Evolutionary conservation across 1,139 yeast species (phyloP).

Genomic region (Schwanniomyces etchellsii): DNA sequence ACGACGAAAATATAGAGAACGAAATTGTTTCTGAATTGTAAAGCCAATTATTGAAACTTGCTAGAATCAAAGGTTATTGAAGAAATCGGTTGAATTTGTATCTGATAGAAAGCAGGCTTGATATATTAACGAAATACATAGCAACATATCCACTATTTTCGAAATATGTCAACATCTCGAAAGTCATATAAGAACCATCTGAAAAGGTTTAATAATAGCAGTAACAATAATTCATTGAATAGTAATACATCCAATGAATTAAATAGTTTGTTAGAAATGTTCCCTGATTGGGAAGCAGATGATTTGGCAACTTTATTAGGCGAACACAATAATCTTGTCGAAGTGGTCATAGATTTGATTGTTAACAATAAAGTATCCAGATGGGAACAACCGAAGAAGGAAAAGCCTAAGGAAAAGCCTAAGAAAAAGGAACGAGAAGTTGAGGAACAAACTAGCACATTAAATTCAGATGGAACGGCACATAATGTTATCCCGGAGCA

Average conservation of each 20-base stretch:
- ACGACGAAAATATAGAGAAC: constrained; percentile 2
- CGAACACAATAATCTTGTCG: constrained; percentile 70
- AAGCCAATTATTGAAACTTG: not conserved
- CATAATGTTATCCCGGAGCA: not conserved
- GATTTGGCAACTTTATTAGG: constrained; percentile 72
- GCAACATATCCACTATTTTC: not conserved
- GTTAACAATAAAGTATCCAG: constrained; percentile 69
- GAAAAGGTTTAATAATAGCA: constrained; percentile 33
- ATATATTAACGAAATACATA: not conserved
- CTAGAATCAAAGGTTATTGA: constrained; percentile 1
- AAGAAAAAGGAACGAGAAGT: constrained; percentile 33
- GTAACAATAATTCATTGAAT: constrained; percentile 6
- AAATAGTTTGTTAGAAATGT: constrained; percentile 69
- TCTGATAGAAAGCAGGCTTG: not conserved
- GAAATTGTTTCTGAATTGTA: not conserved
- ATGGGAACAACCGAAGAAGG: constrained; percentile 55
- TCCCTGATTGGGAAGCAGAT: constrained; percentile 91
- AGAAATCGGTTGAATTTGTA: constrained; percentile 2
- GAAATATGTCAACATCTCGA: constrained; percentile 22
- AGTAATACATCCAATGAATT: constrained; percentile 26
- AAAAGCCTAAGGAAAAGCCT: constrained; percentile 39
- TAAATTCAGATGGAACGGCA: constrained; percentile 5
- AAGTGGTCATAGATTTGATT: constrained; percentile 78
- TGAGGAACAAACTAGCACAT: constrained; percentile 8
- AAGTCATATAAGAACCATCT: constrained; percentile 40